Evolutionary conservation across 2,329 filamentous ascomycete genomes (phyloP).

Genomic region (Podosphaera xanthii): DNA sequence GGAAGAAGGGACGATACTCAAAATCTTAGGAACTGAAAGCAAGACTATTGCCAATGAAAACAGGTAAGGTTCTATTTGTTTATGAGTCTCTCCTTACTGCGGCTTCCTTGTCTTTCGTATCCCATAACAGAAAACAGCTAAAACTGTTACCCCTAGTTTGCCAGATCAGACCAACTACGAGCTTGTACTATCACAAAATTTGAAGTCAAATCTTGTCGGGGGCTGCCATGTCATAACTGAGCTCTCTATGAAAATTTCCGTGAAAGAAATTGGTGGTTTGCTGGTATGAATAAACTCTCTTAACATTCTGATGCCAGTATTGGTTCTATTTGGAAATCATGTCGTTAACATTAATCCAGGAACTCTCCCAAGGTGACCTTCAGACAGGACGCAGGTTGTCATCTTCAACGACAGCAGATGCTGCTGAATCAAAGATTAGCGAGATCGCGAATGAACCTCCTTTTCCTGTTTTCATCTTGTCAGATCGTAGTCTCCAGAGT

Average conservation of each 20-base stretch:
- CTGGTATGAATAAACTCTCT: conserved; percentile 38
- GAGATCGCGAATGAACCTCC: conserved; percentile 14
- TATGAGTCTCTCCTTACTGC: not conserved
- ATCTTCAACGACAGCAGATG: conserved; percentile 56
- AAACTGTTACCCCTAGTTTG: conserved; percentile 28
- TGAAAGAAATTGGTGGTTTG: conserved; percentile 43
- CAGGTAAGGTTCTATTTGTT: conserved; percentile 33
- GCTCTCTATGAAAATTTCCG: conserved; percentile 51
- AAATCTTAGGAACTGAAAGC: conserved; percentile 15
- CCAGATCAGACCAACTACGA: conserved; percentile 81
- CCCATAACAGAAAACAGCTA: conserved; percentile 4
- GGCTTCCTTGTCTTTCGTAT: not conserved
- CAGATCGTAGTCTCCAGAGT: conserved; percentile 9
- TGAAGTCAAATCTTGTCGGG: conserved; percentile 78
- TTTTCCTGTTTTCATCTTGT: conserved; percentile 9
- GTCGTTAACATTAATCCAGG: conserved; percentile 28
- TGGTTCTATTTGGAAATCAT: not conserved
- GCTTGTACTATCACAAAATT: conserved; percentile 59
- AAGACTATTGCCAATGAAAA: conserved; percentile 27
- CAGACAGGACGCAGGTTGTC: conserved; percentile 85
- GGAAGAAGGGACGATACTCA: not conserved
- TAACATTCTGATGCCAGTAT: not conserved
- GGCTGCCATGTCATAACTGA: conserved; percentile 65
- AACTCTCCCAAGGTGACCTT: conserved; percentile 92
- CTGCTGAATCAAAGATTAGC: conserved; percentile 35